These are phyloP conservation scores for Hygrophorus pudorinus DNA, from an alignment of 768 basidiomycete species.

Conservation along the genomic window DNA sequence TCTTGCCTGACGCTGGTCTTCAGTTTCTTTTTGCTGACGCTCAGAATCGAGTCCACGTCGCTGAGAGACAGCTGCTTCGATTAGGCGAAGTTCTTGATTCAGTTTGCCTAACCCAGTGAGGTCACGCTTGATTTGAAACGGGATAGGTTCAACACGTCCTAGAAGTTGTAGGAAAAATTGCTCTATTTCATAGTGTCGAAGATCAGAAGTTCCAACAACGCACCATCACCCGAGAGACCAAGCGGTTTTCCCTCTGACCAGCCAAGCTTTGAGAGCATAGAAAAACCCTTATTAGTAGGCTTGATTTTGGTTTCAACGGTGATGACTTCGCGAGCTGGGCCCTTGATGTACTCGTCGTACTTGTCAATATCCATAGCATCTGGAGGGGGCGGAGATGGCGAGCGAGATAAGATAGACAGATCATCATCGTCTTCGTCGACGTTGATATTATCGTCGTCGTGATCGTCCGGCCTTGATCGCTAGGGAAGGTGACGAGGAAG, in stretches of 20 bases:
- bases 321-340: constrained; percentile 49
- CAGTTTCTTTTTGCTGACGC: constrained; percentile 69
- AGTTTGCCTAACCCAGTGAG: constrained; percentile 72
- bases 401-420: constrained; percentile 63
- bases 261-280: constrained; percentile 71
- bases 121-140: constrained; percentile 72
- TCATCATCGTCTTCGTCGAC: constrained; percentile 44
- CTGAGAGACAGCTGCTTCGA: constrained; percentile 77
- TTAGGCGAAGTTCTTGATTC: constrained; percentile 72
- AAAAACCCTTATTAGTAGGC: constrained; percentile 70
- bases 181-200: neutral
- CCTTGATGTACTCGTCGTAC: constrained; percentile 56
- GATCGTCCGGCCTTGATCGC: constrained; percentile 54
- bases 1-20: constrained; percentile 61
- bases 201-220: constrained; percentile 4
- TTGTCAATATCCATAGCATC: constrained; percentile 39
- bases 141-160: constrained; percentile 80
- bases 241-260: constrained; percentile 76
- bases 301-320: constrained; percentile 79
- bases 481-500: constrained; percentile 39
- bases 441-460: constrained; percentile 39
- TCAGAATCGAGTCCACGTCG: constrained; percentile 75
- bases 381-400: constrained; percentile 54
- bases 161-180: constrained; percentile 6
- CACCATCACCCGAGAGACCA: constrained; percentile 70